A percentile compares a stretch with the other conserved stretches of the same genome.
phyloP scores from a whole-genome alignment of 2,329 filamentous ascomycete genomes.

The Xylariaceae sp. region DNA sequence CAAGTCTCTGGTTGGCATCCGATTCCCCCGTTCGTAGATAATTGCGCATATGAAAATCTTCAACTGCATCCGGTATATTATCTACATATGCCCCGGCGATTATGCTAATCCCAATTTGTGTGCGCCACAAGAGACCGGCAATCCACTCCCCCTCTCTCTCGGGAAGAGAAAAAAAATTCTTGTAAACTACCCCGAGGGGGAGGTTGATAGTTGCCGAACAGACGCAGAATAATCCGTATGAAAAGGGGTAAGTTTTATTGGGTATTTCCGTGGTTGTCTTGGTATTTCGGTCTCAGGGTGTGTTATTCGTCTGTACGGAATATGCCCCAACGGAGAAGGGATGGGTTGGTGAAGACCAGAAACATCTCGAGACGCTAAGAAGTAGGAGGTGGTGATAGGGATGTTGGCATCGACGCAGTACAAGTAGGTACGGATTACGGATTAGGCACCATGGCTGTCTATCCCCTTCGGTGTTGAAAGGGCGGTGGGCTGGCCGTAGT shows the following conservation, averaged over 20 bases:
- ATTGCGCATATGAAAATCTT: background rate
- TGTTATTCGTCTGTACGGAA: too few species aligned
- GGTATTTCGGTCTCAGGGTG: too few species aligned
- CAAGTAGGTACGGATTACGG: background rate
- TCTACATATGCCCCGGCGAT: background rate
- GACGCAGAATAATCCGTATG: background rate
- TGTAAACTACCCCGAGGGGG: background rate
- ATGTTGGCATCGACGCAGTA: too few species aligned
- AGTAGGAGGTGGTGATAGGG: too few species aligned
- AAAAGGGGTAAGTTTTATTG: background rate
- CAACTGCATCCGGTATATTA: background rate
- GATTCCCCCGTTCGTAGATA: background rate
- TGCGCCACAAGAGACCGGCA: background rate
- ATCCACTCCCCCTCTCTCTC: background rate
- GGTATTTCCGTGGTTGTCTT: too few species aligned
- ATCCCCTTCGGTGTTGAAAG: background rate
- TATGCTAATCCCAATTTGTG: background rate
- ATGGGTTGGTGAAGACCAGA: too few species aligned
- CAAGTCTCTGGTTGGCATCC: too few species aligned
- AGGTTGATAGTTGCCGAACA: background rate
- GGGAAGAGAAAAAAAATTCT: background rate
- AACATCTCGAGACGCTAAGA: too few species aligned
- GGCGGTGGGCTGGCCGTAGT: background rate
- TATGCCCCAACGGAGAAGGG: too few species aligned
- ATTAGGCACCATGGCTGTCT: too few species aligned